Percentiles rank a stretch among this genome's conserved stretches.
Evolutionary conservation across 116 monocot species (phyloP).

Genomic region (Papilionanthe hybrid): DNA sequence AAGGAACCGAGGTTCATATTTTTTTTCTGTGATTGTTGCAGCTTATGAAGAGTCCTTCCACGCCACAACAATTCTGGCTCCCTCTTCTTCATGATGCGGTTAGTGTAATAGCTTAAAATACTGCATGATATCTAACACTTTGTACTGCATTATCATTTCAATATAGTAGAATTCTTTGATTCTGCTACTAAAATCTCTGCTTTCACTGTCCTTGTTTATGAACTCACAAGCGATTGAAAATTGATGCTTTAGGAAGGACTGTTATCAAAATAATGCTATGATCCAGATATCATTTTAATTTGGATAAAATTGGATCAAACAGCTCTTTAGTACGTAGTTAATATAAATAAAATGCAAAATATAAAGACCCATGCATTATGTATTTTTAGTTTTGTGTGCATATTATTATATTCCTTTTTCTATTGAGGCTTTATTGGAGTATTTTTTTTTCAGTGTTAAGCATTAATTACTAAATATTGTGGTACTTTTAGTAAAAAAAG

Average conservation of each 20-base stretch:
- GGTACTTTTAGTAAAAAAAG: too few relatives aligned
- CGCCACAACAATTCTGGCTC: conserved; percentile 82
- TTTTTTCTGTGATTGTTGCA: conserved; percentile 23
- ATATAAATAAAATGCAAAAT: not conserved
- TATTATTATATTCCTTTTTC: not conserved
- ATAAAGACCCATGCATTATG: not conserved
- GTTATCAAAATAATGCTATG: not conserved
- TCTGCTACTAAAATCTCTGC: not conserved
- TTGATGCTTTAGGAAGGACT: not conserved
- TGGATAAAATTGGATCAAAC: not conserved
- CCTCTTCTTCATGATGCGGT: conserved; percentile 89
- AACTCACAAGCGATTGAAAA: not conserved
- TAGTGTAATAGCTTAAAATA: conserved; percentile 10
- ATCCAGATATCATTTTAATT: not conserved
- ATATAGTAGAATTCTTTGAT: not conserved
- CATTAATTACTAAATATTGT: not conserved
- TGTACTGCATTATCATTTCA: not conserved
- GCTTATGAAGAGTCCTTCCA: conserved; percentile 86
- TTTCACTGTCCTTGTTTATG: not conserved
- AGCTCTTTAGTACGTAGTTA: not conserved
- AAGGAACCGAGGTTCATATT: not conserved
- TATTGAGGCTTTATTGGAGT: not conserved
- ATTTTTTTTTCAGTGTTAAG: not conserved
- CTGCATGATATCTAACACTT: not conserved
- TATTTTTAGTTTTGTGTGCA: not conserved